A percentile compares a stretch with the other conserved stretches of the same genome.
Evolutionary conservation across 495 filamentous ascomycete genomes (phyloP).

Genomic region (Neurospora hispaniola): DNA sequence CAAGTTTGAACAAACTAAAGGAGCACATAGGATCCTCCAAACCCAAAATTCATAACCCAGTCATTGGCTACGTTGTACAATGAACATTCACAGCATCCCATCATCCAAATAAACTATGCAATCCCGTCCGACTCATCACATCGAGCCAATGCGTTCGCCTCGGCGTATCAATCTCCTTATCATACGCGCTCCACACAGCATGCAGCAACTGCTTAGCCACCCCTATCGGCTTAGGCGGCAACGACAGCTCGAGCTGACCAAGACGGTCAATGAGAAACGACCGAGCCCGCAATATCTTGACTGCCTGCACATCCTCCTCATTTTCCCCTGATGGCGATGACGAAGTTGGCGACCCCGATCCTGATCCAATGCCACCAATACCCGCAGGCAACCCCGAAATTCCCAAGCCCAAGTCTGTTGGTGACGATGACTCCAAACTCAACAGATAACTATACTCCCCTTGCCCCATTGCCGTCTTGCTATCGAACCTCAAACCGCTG

Average conservation of each 20-base stretch:
- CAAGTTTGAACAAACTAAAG: background rate
- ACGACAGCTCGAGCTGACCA: constrained; percentile 17
- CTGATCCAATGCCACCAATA: background rate
- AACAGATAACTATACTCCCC: constrained; percentile 11
- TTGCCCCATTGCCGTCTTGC: constrained; percentile 10
- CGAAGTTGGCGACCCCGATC: background rate
- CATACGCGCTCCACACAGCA: constrained; percentile 24
- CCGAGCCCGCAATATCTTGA: constrained; percentile 18
- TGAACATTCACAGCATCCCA: background rate
- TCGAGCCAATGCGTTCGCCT: constrained; percentile 26
- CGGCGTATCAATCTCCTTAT: constrained; percentile 18
- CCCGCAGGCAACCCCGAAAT: background rate
- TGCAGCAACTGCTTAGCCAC: constrained; percentile 23
- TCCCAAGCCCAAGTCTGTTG: background rate
- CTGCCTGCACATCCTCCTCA: background rate
- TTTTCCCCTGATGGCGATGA: background rate
- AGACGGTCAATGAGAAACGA: constrained; percentile 18
- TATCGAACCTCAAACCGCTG: constrained; percentile 20
- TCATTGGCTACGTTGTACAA: background rate
- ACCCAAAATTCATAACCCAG: background rate
- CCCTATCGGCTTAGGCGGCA: constrained; percentile 24
- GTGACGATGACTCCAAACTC: constrained; percentile 2
- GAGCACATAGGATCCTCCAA: background rate
- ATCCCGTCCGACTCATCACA: constrained; percentile 22
- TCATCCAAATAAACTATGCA: constrained; percentile 25